phyloP scores from a whole-genome alignment of 495 filamentous ascomycete species.

The Oleoguttula mirabilis region DNA sequence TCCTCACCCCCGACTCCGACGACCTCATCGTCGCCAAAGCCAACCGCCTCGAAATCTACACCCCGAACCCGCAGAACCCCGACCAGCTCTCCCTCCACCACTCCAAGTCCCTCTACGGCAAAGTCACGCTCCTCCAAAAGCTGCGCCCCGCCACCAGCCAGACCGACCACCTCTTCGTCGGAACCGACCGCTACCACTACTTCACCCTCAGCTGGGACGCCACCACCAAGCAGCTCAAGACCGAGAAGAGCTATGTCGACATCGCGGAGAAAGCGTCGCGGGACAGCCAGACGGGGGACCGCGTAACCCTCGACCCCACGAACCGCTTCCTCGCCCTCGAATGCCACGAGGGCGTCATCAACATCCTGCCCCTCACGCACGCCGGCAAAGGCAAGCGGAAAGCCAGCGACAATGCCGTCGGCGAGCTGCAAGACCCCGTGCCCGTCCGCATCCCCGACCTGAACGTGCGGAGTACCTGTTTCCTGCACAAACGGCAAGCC shows the following conservation, averaged over 20 bases:
- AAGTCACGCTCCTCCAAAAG: constrained; percentile 72
- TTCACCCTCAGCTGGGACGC: constrained; percentile 80
- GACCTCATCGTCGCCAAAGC: constrained; percentile 79
- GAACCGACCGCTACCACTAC: constrained; percentile 78
- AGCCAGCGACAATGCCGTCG: constrained; percentile 37
- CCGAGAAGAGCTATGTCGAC: constrained; percentile 58
- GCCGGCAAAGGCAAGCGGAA: constrained; percentile 41
- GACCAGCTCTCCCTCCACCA: constrained; percentile 50
- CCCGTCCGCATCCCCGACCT: constrained; percentile 74
- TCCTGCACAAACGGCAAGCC: constrained; percentile 54
- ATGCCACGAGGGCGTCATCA: constrained; percentile 79
- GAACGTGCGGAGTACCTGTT: constrained; percentile 68
- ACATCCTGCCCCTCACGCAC: constrained; percentile 56
- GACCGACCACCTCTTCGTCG: constrained; percentile 85
- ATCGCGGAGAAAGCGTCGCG: constrained; percentile 67
- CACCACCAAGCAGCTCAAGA: constrained; percentile 47
- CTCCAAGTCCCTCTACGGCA: constrained; percentile 64
- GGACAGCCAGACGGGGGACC: constrained; percentile 61
- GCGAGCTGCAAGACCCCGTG: constrained; percentile 54
- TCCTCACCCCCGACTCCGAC: constrained; percentile 61
- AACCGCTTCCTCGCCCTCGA: constrained; percentile 73
- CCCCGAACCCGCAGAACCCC: constrained; percentile 30
- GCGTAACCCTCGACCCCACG: constrained; percentile 71
- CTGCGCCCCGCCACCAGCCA: constrained; percentile 58
- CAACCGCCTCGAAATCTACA: constrained; percentile 84